phyloP scores from a whole-genome alignment of 1,284 basidiomycete species.

The Chalciporus sp. region DNA sequence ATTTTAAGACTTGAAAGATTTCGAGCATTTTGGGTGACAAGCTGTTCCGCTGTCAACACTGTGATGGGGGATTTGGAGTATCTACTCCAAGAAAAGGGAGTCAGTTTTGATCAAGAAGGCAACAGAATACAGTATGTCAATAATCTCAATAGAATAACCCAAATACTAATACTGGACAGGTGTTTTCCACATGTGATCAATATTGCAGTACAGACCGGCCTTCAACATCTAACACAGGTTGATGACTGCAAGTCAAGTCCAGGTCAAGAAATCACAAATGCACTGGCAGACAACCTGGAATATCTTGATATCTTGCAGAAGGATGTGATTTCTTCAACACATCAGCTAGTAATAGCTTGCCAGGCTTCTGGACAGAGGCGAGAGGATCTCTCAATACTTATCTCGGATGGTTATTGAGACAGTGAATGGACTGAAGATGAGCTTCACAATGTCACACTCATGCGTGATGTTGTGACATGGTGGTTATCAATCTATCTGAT shows the following conservation, averaged over 20 bases:
- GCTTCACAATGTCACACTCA: no score
- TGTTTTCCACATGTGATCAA: constrained; percentile 44
- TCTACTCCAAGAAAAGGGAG: no score
- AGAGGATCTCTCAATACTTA: background rate
- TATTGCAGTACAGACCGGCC: constrained; percentile 34
- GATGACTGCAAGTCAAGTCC: background rate
- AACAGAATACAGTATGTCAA: background rate
- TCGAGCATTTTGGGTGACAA: constrained; percentile 23
- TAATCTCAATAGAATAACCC: background rate
- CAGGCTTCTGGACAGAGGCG: background rate
- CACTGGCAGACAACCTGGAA: background rate
- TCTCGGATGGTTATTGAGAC: background rate
- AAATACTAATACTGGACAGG: constrained; percentile 19
- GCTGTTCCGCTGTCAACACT: constrained; percentile 6
- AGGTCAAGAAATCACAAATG: background rate
- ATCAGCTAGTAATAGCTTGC: background rate
- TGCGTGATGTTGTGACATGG: no score
- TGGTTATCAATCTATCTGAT: no score
- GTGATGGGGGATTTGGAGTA: no score
- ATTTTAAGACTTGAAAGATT: constrained; percentile 29
- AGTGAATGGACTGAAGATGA: no score
- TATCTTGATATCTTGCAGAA: background rate
- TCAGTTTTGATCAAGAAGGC: background rate
- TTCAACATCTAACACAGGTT: constrained; percentile 13
- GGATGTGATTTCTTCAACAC: background rate